Evolutionary conservation across 108 stramenopile species (phyloP), one percentile per base, ranked within the genome.

Genomic region (Nitzschia sp.): DNA sequence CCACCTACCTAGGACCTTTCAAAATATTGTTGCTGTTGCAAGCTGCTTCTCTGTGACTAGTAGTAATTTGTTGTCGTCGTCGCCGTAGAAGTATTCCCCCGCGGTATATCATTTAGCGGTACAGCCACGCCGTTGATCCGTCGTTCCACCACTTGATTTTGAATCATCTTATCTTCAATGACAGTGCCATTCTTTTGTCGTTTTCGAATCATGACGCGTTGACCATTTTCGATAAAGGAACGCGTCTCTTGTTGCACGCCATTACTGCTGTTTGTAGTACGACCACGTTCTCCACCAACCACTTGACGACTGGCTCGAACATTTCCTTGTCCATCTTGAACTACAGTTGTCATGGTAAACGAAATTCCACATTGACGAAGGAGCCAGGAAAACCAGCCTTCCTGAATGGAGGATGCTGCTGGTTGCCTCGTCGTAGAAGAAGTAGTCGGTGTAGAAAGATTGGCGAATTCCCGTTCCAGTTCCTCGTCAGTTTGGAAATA

Each of bases 391-490:
- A 71, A 8, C 79, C 76, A 79, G 59, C 66, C 76, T 64, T 64
- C 46, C 55, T 62, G 13, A 21, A 57, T 75, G 19, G 61, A 54
- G 19, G 47, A 34, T 65, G 23, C 18, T n/a, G 25, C 26, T 21
- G 27, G 23, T 30, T 65, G 42, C 38, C 63, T 76, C 13, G 47
- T 30, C 62, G 66, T 18, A 15, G 28, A 46, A 5, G 28, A 18
- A 46, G 30, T 66, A 23, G 15, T 49, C 2, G 46, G 24, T 63
- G 64, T 15, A 30, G 48, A 15, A 5, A 57, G 18, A 57, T 46
- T 56, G 32, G 78, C 72, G 49, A 91, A 91, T 13, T 59, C 77
- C 63, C 88, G 86, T 48, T 91, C 85, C 78, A 91, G 75, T 31
- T 76, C 83, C 29, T 51, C 49, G 13, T 17, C 19, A 19, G 4